Percentiles rank a stretch among this genome's conserved stretches.
Conservation (phyloP, 129 eudicot species). For the Glebionis coronaria region DNA sequence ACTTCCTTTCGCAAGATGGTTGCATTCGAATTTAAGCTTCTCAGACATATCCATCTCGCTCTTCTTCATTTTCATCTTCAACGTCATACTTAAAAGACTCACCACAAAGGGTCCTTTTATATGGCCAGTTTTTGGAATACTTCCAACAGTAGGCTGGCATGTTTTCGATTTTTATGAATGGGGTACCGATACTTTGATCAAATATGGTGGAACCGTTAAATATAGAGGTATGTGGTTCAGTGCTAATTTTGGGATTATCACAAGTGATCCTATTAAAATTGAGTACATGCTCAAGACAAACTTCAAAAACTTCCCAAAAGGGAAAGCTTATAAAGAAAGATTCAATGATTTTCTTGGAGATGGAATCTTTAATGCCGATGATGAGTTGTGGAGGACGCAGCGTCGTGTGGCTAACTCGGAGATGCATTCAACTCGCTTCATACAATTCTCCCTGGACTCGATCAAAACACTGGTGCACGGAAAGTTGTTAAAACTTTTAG, state of each 20-base stretch:
- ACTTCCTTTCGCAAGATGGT: conserved; percentile 25
- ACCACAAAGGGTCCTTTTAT: conserved; percentile 53
- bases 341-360: conserved; percentile 59
- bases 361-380: conserved; percentile 63
- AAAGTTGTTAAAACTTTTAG: conserved; percentile 37
- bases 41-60: conserved; percentile 41
- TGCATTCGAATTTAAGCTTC: conserved; percentile 28
- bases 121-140: conserved; percentile 57
- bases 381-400: conserved; percentile 52
- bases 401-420: conserved; percentile 48
- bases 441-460: conserved; percentile 29
- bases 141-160: conserved; percentile 38
- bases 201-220: conserved; percentile 40
- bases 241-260: conserved; percentile 38
- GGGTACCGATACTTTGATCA: conserved; percentile 37
- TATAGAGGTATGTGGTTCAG: conserved; percentile 41
- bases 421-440: conserved; percentile 50
- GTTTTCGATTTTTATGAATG: conserved; percentile 36
- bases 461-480: conserved; percentile 36
- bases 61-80: conserved; percentile 32
- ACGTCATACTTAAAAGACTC: conserved; percentile 37
- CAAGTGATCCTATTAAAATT: conserved; percentile 43
- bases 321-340: conserved; percentile 44
- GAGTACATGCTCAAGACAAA: conserved; percentile 65
- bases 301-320: conserved; percentile 56